Evolutionary conservation across 1,284 basidiomycete species (phyloP), one percentile per base, ranked within the genome.

Genomic region (Quambalaria eucalypti): DNA sequence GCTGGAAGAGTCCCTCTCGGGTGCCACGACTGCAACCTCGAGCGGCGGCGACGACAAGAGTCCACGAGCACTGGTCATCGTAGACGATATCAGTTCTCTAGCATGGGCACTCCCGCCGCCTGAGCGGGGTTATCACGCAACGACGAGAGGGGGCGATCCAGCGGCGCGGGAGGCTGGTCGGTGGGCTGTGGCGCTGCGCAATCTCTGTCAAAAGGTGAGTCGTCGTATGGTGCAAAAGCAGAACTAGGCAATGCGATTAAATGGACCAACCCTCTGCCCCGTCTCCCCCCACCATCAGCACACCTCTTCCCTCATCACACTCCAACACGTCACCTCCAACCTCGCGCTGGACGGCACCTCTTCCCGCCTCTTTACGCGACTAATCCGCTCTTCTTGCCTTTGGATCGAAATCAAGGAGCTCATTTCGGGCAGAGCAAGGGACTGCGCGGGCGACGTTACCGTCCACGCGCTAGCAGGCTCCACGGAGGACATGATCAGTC

Each of bases 341-440:
- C 42, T 56, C 52, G 57, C 60, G 54, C 56, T 59, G 39, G 46
- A 48, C 39, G 12, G 38, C 12, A 10, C 33, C 28, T 50, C 49
- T 2, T 21, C 49, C 33, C 30, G 48, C 2, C 33, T 64, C 2
- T 38, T 64, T 36, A 51, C 44, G 29, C 42, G 38, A 3, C 30
- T 64, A 12, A 48, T 64, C 1, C 53, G 55, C 23, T 58, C 48
- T 7, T 60, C 60, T 19, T 60, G 62, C 36, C 58, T 61, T 1
- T 67, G 65, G 65, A 42, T 67, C 16, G 65, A 67, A n/a, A 58
- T 62, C 51, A 64, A 64, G 29, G 60, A 62, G 38, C 65, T 67
- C 10, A 47, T 39, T 12, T 64, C 62, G 40, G 65, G 65, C 9
- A 39, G 65, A 19, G 65, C 65, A 1, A 55, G 62, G 19, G 65